Conservation (phyloP, 2,329 filamentous ascomycete genomes). For the Talaromyces verruculosus region DNA sequence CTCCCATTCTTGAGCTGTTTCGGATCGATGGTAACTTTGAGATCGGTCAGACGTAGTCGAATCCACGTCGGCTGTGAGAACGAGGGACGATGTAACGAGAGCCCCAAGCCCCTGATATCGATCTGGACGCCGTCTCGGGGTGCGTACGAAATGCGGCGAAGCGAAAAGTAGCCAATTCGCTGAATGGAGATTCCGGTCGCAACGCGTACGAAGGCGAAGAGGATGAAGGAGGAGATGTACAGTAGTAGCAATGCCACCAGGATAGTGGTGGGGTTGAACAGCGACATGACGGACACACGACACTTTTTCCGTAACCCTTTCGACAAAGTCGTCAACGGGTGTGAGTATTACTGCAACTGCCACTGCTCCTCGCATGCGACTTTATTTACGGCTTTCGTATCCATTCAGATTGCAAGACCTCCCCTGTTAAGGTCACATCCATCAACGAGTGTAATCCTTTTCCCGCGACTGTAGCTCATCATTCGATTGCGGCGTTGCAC, state of each 20-base stretch:
- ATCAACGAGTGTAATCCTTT: background rate
- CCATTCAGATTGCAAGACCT: constrained; percentile 16
- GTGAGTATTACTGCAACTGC: background rate
- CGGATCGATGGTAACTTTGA: constrained; percentile 80
- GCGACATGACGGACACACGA: constrained; percentile 40
- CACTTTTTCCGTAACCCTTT: background rate
- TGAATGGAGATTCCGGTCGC: constrained; percentile 94
- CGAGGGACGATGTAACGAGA: constrained; percentile 87
- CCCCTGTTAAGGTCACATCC: constrained; percentile 5
- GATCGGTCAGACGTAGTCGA: constrained; percentile 81
- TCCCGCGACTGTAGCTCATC: constrained; percentile 6
- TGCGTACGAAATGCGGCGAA: constrained; percentile 86
- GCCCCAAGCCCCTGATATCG: constrained; percentile 82
- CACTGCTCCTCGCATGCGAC: constrained; percentile 10
- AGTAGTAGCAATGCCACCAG: constrained; percentile 80
- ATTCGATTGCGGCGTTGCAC: constrained; percentile 3
- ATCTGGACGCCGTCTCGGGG: constrained; percentile 85
- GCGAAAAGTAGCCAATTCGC: constrained; percentile 85
- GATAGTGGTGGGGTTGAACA: constrained; percentile 70
- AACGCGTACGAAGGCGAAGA: constrained; percentile 90
- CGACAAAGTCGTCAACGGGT: background rate
- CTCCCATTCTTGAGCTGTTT: constrained; percentile 53
- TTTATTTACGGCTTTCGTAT: constrained; percentile 5
- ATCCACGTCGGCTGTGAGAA: constrained; percentile 97
- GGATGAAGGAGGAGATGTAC: constrained; percentile 87